Percentiles rank a stretch among this genome's conserved stretches.
phyloP scores from a whole-genome alignment of 1,284 basidiomycete genomes.

The Apiotrichum veenhuisii region DNA sequence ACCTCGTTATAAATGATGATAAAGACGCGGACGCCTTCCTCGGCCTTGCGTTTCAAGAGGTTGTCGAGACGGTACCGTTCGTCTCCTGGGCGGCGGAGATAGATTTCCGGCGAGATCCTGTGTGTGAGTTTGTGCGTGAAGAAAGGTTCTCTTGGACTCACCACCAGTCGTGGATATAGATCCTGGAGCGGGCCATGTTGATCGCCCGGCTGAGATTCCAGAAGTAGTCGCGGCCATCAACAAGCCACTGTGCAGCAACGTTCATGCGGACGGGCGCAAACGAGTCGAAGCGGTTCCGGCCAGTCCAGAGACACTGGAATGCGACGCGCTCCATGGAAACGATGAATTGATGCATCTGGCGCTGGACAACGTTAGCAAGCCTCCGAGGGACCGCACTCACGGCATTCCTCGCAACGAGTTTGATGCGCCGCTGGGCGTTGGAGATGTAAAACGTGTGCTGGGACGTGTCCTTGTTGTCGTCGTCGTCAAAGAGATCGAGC shows the following conservation, averaged over 20 bases:
- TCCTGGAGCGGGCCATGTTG: slow-evolving; percentile 78
- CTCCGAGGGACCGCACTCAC: too few species aligned
- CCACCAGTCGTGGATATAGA: slow-evolving; percentile 98
- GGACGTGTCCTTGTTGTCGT: slow-evolving; percentile 37
- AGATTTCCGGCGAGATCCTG: slow-evolving; percentile 60
- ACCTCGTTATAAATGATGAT: slow-evolving; percentile 98
- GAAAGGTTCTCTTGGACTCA: not conserved
- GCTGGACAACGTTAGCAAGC: too few species aligned
- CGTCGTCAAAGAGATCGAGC: slow-evolving; percentile 24
- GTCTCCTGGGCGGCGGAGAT: slow-evolving; percentile 75
- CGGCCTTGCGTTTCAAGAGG: slow-evolving; percentile 85
- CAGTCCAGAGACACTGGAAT: slow-evolving; percentile 71
- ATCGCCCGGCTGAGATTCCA: slow-evolving; percentile 97
- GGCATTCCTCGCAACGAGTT: slow-evolving; percentile 84
- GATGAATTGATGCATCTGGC: slow-evolving; percentile 98
- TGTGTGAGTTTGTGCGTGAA: not conserved
- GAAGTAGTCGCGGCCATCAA: slow-evolving; percentile 97
- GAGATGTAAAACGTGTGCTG: slow-evolving; percentile 91
- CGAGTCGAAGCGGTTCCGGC: slow-evolving; percentile 82
- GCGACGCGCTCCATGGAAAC: slow-evolving; percentile 83
- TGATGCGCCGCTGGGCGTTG: slow-evolving; percentile 85
- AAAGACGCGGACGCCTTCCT: slow-evolving; percentile 93
- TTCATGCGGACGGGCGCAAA: slow-evolving; percentile 92
- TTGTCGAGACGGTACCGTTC: slow-evolving; percentile 84
- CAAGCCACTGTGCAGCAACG: slow-evolving; percentile 94